Evolutionary conservation across 2,329 filamentous ascomycete species (phyloP), one percentile per base, ranked within the genome.

Genomic region (Delphinella strobiligena): DNA sequence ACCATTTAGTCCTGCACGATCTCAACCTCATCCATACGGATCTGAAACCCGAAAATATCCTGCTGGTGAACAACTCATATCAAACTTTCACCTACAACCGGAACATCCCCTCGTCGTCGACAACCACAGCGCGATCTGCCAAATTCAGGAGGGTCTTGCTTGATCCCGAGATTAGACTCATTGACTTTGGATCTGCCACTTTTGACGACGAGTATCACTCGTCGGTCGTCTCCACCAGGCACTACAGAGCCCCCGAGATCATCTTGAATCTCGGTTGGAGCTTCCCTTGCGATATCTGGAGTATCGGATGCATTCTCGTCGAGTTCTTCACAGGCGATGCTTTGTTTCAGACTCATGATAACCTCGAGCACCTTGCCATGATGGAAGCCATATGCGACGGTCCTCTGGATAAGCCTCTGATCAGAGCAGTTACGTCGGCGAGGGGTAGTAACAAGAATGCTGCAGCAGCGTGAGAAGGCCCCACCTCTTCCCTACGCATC

Each of bases 21-120:
- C 74, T 98, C 14, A 94, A 96, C 59, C 74, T 98, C 48, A 95
- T 98, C 45, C 91, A 98, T 59, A 98, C 91, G 32, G 76, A 80
- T 58, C 56, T 80, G 45, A 80, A 80, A 56, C 76, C 76, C 2
- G 76, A 80, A 58, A 80, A 80, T 49, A 80, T 80, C 45, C 67
- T 80, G 14, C 67, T 80, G 17, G 74, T 80, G 44, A 74, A 72
- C 55, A 77, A 72, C 56, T 63, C 63, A 34, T 80, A 80, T 50
- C 76, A 80, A 53, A 80, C 76, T 2, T 80, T 80, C 52, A 80
- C 76, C 27, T 80, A 80, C 58, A 79, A 79, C 56, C 71, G 76
- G 39, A 74, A 72, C 42, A 78, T 80, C 18, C 76, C 76, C 2
- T 78, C 75, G 2, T 79, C 75, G 8, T 78, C 75, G 7, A 71